phyloP scores from a whole-genome alignment of 805 yeast genomes.

The Candida tammaniensis region DNA sequence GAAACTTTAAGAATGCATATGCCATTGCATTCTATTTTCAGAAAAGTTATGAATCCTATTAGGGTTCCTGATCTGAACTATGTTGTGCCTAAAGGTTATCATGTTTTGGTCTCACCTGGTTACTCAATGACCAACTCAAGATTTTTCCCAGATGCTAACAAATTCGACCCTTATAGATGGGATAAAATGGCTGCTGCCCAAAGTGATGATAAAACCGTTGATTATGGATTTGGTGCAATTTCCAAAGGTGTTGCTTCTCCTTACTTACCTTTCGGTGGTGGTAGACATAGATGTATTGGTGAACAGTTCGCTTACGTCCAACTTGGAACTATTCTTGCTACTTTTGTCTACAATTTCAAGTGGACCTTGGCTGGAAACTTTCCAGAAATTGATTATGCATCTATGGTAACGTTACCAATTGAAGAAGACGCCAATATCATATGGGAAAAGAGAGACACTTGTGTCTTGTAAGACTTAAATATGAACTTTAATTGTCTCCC shows the following conservation, averaged over 20 bases:
- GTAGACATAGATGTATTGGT: constrained; percentile 98
- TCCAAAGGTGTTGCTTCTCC: constrained; percentile 96
- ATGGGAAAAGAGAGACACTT: constrained; percentile 65
- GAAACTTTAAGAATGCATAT: constrained; percentile 95
- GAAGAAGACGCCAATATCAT: constrained; percentile 63
- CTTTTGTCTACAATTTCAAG: constrained; percentile 69
- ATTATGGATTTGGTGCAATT: constrained; percentile 95
- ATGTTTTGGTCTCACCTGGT: constrained; percentile 92
- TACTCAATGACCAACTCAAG: constrained; percentile 73
- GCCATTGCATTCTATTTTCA: constrained; percentile 94
- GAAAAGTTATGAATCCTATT: constrained; percentile 78
- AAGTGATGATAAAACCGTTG: constrained; percentile 48
- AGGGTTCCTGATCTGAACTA: constrained; percentile 74
- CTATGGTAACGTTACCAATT: constrained; percentile 90
- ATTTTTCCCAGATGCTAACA: constrained; percentile 73
- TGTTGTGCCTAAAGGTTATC: constrained; percentile 86
- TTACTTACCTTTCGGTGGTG: constrained; percentile 97
- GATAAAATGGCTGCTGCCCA: constrained; percentile 23
- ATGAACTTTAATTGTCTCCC: too few relatives aligned
- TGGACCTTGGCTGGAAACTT: constrained; percentile 60
- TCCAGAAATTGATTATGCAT: constrained; percentile 74
- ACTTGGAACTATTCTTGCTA: constrained; percentile 77
- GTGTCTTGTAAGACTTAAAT: constrained; percentile 21
- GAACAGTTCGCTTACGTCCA: constrained; percentile 97
- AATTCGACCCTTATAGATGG: constrained; percentile 91